Conservation (phyloP, 257 asterid species). For the Nicotiana sylvestris region DNA sequence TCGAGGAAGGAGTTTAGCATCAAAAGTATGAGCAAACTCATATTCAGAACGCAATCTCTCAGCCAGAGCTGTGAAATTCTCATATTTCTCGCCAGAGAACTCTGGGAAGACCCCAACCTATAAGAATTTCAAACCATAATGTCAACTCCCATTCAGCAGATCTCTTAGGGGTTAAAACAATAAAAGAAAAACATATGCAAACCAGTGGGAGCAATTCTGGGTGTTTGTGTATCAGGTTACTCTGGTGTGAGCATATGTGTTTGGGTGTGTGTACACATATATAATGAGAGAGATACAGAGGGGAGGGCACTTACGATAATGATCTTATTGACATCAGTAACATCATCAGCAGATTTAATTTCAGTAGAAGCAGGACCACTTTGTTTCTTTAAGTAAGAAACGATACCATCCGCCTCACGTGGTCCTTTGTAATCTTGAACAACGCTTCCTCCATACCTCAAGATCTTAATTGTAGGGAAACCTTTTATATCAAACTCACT, state of each 20-base stretch:
- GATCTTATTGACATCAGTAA: slow-evolving; percentile 50
- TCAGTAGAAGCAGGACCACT: slow-evolving; percentile 82
- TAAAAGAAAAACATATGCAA: not conserved
- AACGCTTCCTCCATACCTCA: slow-evolving; percentile 73
- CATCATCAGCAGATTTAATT: slow-evolving; percentile 63
- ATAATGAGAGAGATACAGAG: not conserved
- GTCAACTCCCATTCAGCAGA: not conserved
- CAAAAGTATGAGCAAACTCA: slow-evolving; percentile 68
- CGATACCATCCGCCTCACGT: slow-evolving; percentile 86
- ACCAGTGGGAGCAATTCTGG: not conserved
- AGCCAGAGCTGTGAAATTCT: slow-evolving; percentile 70
- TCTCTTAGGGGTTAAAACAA: not conserved
- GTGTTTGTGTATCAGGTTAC: not conserved
- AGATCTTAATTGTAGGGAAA: slow-evolving; percentile 73
- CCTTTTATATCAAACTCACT: slow-evolving; percentile 54
- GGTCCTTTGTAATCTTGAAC: slow-evolving; percentile 92
- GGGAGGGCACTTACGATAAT: slow-evolving; percentile 50
- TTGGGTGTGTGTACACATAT: not conserved
- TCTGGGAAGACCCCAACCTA: slow-evolving; percentile 93
- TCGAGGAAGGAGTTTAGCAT: slow-evolving; percentile 76
- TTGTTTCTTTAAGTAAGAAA: slow-evolving; percentile 58
- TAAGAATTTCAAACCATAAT: not conserved
- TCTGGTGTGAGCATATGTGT: not conserved
- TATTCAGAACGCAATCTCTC: slow-evolving; percentile 81
- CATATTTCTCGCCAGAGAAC: slow-evolving; percentile 83